Conservation (phyloP, 176 grass and related monocot genomes). For the Saccharum officinarum region DNA sequence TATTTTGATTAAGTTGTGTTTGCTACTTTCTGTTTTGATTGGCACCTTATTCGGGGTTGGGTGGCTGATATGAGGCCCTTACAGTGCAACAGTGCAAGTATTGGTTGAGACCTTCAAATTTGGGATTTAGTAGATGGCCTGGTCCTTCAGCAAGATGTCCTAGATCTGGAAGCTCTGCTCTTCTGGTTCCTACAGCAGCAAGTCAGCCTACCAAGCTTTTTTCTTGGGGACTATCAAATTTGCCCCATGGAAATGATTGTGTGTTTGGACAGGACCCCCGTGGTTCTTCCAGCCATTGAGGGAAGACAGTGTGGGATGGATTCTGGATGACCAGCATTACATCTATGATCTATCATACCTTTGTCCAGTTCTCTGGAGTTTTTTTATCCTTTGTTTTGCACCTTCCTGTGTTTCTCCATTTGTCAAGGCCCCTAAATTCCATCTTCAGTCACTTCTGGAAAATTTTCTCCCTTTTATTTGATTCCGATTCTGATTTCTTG, state of each 20-base stretch:
- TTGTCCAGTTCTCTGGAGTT: neutral
- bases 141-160: neutral
- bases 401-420: neutral
- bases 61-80: too few species aligned
- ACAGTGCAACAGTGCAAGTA: neutral
- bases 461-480: neutral
- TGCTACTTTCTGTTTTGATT: neutral
- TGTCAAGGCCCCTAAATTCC: neutral
- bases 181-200: neutral
- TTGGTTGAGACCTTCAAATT: neutral
- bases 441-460: neutral
- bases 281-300: neutral
- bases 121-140: neutral
- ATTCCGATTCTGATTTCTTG: neutral
- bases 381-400: neutral
- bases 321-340: neutral
- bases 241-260: neutral
- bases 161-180: neutral
- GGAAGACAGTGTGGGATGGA: neutral
- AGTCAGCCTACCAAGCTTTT: neutral
- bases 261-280: neutral
- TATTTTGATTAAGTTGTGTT: neutral
- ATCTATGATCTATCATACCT: neutral
- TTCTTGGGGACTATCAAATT: neutral
- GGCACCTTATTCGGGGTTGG: neutral